Base-by-base conservation (phyloP, 192 early-diverging fungal genomes). In the Rhizoclosmatium globosum region DNA sequence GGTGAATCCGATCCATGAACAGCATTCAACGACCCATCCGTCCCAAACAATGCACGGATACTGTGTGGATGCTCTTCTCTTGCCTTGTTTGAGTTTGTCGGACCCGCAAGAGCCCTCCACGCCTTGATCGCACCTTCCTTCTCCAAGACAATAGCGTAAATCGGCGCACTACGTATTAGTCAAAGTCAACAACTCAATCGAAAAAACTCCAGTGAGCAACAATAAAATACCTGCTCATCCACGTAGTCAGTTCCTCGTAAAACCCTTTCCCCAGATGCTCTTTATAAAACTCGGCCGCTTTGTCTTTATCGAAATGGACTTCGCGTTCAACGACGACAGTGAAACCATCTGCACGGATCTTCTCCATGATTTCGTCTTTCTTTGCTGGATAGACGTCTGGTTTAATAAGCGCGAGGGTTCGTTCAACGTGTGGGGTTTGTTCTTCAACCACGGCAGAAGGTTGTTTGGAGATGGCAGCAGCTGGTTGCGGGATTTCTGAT, bases 1-100 rank as follows among this genome's bases (percentile, higher is more conserved):
- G 76, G 78, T 38, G 88, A 88, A 74, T 90, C 89, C 4, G 89
- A 90, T 1, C 89, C 89, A 62, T 90, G 89, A 0, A 90, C 85
- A 39, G 87, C 87, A 64, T 89, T 89, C 42, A 84, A 62, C 4
- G 85, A 75, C 3, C 81, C 83, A 66, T 87, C 85, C n/a, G 85
- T 89, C 15, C 88, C 88, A 69, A 68, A 89, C 47, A 78, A 21
- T 4, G 87, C 88, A 7, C 85, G 82, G 65, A 86, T 82, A 1
- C 68, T 60, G 0, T 47, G 4, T 47, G 77, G 77, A 11, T 67
- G 50, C 23, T 11, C 46, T 50, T 87, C 81, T 21, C 81, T 57
- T 1, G 88, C 89, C 65, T 80, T 84, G 42, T 71, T 68, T 0
- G 88, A 64, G 65, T 87, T 86, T 1, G 84, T 87, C 39, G 89